A percentile compares a stretch with the other conserved stretches of the same genome.
Evolutionary conservation across 805 yeast genomes (phyloP).

Genomic region (Candida palmyrensis): DNA sequence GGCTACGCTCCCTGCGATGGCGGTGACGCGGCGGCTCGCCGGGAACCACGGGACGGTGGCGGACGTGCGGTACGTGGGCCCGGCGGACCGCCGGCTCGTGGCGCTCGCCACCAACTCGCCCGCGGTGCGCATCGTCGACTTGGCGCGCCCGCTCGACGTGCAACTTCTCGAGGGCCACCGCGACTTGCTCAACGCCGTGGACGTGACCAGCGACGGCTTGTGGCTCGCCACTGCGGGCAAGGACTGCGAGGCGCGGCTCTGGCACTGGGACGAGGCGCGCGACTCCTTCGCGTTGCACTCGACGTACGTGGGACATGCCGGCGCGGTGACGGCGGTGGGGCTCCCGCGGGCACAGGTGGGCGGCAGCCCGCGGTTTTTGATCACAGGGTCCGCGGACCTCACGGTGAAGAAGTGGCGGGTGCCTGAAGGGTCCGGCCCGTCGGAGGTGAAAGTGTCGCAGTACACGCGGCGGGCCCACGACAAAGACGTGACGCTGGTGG

Average conservation of each 20-base stretch:
- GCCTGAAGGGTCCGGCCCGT: conserved; percentile 35
- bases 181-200: conserved; percentile 79
- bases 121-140: conserved; percentile 69
- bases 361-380: conserved; percentile 55
- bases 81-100: conserved; percentile 43
- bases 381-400: conserved; percentile 82
- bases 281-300: conserved; percentile 45
- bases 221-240: conserved; percentile 94
- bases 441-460: conserved; percentile 55
- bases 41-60: conserved; percentile 97
- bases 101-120: conserved; percentile 96
- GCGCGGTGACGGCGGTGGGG: conserved; percentile 78
- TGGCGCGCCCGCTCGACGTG: conserved; percentile 56
- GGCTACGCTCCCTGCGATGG: conserved; percentile 33
- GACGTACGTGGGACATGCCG: conserved; percentile 79
- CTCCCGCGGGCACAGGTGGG: conserved; percentile 50
- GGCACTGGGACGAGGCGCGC: conserved; percentile 56
- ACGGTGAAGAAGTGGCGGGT: conserved; percentile 84
- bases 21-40: conserved; percentile 56
- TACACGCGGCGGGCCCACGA: conserved; percentile 96
- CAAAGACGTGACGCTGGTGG: conserved; percentile 88
- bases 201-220: conserved; percentile 68
- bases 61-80: conserved; percentile 55
- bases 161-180: conserved; percentile 73
- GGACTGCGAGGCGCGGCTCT: conserved; percentile 78